phyloP scores from a whole-genome alignment of 2,329 filamentous ascomycete genomes.

The Juglanconis juglandina region DNA sequence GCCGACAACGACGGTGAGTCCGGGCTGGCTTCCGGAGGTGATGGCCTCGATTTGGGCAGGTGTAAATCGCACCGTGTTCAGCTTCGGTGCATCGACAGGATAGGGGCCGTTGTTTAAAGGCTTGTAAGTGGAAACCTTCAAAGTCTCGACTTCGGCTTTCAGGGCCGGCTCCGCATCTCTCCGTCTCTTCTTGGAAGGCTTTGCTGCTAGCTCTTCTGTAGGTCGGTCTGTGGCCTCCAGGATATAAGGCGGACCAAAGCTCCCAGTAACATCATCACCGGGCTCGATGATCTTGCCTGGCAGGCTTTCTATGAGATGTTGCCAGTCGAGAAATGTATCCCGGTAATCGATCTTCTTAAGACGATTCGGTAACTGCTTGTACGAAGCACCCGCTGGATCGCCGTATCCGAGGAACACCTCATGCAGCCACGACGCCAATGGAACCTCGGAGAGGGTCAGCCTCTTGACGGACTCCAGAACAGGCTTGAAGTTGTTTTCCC shows the following conservation, averaged over 20 bases:
- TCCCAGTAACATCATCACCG: conserved; percentile 64
- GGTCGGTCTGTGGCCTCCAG: conserved; percentile 63
- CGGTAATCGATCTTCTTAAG: conserved; percentile 81
- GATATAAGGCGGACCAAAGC: conserved; percentile 84
- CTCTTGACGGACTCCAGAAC: conserved; percentile 88
- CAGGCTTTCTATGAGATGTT: conserved; percentile 85
- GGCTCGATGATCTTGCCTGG: conserved; percentile 85
- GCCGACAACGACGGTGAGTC: conserved; percentile 88
- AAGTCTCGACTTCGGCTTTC: conserved; percentile 59
- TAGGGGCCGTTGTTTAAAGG: conserved; percentile 88
- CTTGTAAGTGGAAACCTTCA: conserved; percentile 87
- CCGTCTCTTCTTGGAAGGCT: conserved; percentile 81
- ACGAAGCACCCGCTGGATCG: conserved; percentile 82
- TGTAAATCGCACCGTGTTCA: conserved; percentile 84
- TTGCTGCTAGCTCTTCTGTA: conserved; percentile 47
- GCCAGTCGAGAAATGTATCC: conserved; percentile 94
- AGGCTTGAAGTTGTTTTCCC: conserved; percentile 97
- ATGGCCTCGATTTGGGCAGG: conserved; percentile 89
- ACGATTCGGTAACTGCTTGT: conserved; percentile 75
- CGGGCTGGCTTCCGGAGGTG: conserved; percentile 88
- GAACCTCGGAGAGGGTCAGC: conserved; percentile 78
- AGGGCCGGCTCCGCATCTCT: conserved; percentile 69
- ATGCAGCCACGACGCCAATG: conserved; percentile 86
- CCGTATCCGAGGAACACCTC: conserved; percentile 98
- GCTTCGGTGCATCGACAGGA: conserved; percentile 74